Conservation (phyloP, 192 early-diverging fungal species). For the Rhizophlyctis rosea region DNA sequence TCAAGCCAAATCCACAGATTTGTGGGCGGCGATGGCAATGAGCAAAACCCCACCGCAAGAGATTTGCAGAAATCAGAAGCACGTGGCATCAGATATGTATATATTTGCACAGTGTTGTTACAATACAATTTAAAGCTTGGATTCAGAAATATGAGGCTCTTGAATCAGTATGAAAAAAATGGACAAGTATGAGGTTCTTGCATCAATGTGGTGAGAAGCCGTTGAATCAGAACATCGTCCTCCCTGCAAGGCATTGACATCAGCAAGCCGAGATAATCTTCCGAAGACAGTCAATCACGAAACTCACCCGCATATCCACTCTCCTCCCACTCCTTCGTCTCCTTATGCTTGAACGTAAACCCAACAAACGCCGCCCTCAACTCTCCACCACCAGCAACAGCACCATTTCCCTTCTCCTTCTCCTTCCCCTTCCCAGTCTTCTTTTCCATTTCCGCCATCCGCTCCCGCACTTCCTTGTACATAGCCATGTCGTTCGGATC, state of each 20-base stretch:
- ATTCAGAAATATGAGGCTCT: no score
- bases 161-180: no score
- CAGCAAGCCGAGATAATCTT: not conserved
- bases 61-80: no score
- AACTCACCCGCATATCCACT: constrained; percentile 14
- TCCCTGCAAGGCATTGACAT: not conserved
- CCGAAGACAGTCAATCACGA: not conserved
- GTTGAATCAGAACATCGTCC: constrained; percentile 17
- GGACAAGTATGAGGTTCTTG: no score
- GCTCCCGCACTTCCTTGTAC: constrained; percentile 51
- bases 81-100: no score
- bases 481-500: constrained; percentile 51
- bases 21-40: no score
- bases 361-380: constrained; percentile 46
- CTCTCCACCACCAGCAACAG: constrained; percentile 9
- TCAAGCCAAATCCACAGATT: no score
- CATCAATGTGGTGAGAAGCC: no score
- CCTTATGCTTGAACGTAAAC: constrained; percentile 48
- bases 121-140: no score
- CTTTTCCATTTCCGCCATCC: constrained; percentile 28
- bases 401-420: constrained; percentile 11
- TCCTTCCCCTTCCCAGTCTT: constrained; percentile 2
- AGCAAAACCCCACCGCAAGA: no score
- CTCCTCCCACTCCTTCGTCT: constrained; percentile 12
- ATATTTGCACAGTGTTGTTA: no score